Conservation (phyloP, 2,329 filamentous ascomycete species). For the Pseudogymnoascus sp. region DNA sequence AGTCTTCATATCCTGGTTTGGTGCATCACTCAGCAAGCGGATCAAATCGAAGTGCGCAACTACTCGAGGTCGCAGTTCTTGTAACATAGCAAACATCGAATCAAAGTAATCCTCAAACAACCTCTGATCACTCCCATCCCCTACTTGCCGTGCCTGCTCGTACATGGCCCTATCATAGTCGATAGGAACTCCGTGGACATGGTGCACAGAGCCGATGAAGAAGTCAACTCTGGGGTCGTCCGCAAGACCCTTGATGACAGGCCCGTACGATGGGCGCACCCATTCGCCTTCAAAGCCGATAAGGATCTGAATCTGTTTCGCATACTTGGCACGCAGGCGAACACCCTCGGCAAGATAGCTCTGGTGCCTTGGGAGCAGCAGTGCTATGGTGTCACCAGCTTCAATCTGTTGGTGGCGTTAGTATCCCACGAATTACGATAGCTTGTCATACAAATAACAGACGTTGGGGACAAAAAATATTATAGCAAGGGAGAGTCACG, state of each 20-base stretch:
- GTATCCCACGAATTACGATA: background rate
- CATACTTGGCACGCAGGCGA: slow-evolving; percentile 64
- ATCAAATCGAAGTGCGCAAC: slow-evolving; percentile 95
- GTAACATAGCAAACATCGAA: slow-evolving; percentile 74
- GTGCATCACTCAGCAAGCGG: slow-evolving; percentile 58
- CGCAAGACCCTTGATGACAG: slow-evolving; percentile 52
- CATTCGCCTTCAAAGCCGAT: slow-evolving; percentile 93
- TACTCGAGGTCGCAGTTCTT: slow-evolving; percentile 61
- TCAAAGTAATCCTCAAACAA: slow-evolving; percentile 85
- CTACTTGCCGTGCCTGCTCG: slow-evolving; percentile 29
- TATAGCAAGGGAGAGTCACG: slow-evolving; percentile 10
- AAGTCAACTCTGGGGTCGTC: slow-evolving; percentile 65
- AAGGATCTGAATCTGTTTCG: slow-evolving; percentile 63
- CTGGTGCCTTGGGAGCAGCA: slow-evolving; percentile 50
- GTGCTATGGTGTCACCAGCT: slow-evolving; percentile 36
- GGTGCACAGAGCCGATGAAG: slow-evolving; percentile 89
- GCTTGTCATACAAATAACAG: background rate
- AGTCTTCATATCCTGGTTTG: slow-evolving; percentile 50
- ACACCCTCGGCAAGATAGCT: slow-evolving; percentile 70
- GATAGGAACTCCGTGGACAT: slow-evolving; percentile 78
- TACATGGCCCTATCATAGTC: slow-evolving; percentile 73
- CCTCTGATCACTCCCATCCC: slow-evolving; percentile 57
- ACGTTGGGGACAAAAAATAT: background rate
- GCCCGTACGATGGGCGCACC: slow-evolving; percentile 61
- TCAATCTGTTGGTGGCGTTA: slow-evolving; percentile 36